A percentile compares a stretch with the other conserved stretches of the same genome.
These are phyloP conservation scores for Metschnikowia noctiluminum DNA, from an alignment of 805 yeast genomes.

Conservation along the genomic window DNA sequence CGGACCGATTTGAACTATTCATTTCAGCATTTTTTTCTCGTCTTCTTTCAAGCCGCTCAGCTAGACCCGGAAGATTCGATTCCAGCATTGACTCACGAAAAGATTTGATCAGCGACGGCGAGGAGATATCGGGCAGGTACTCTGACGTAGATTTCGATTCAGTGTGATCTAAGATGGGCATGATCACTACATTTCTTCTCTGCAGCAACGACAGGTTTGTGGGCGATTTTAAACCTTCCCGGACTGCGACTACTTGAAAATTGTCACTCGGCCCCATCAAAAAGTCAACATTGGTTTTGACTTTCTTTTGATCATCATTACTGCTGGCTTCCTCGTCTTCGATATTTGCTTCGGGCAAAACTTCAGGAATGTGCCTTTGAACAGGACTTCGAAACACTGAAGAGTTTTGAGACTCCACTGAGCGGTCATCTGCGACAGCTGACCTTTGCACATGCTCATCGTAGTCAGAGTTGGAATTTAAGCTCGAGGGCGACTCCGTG, in stretches of 20 bases:
- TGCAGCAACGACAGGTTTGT: background rate
- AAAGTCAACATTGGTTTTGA: too few species aligned
- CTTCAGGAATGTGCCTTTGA: too few species aligned
- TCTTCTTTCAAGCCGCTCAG: background rate
- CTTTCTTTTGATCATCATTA: too few species aligned
- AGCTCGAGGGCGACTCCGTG: too few species aligned
- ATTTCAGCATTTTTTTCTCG: background rate
- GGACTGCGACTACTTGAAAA: background rate
- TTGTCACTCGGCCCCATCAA: background rate
- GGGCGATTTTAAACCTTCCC: background rate
- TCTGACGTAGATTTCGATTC: background rate
- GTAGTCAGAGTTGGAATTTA: too few species aligned
- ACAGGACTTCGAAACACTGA: too few species aligned
- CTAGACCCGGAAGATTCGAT: conserved; percentile 1
- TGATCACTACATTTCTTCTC: background rate
- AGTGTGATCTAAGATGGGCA: background rate
- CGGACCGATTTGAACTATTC: background rate
- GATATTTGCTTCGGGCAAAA: too few species aligned
- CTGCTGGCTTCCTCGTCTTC: too few species aligned
- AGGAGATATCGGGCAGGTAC: conserved; percentile 1
- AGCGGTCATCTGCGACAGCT: too few species aligned
- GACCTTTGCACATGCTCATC: too few species aligned
- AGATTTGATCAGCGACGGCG: conserved; percentile 2
- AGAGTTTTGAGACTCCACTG: too few species aligned
- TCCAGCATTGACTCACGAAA: conserved; percentile 4